Percentiles rank a stretch among this genome's conserved stretches.
Conservation (phyloP, 2,329 filamentous ascomycete species). For the Colletotrichum paranaense region DNA sequence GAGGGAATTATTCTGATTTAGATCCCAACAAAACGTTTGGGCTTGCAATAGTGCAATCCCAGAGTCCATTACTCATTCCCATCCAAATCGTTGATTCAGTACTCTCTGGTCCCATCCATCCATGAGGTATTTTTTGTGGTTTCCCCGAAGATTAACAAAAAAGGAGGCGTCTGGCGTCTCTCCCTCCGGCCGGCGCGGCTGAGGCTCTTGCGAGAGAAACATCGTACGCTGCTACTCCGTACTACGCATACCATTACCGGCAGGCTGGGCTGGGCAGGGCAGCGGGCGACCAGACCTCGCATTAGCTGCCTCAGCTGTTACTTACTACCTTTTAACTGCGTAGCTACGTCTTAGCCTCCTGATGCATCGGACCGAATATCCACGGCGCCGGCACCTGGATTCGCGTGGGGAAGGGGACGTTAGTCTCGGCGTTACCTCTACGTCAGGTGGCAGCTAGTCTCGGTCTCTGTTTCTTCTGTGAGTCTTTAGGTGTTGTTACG, state of each 20-base stretch:
- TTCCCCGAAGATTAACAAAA: neutral
- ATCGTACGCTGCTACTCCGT: too few relatives aligned
- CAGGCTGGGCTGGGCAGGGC: neutral
- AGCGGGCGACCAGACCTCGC: neutral
- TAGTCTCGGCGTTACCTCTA: constrained; percentile 9
- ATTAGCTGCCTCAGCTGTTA: neutral
- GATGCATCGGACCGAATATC: constrained; percentile 19
- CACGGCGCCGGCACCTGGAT: neutral
- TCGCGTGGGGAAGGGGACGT: neutral
- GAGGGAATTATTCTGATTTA: neutral
- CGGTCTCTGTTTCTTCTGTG: neutral
- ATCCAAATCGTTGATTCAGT: too few relatives aligned
- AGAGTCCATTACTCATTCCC: neutral
- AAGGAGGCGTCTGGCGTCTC: neutral
- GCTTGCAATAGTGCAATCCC: neutral
- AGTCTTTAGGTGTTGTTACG: neutral
- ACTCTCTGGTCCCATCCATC: neutral
- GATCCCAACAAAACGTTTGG: neutral
- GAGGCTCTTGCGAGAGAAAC: neutral
- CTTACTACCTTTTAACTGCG: too few relatives aligned
- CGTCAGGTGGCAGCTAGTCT: neutral
- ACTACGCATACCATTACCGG: neutral
- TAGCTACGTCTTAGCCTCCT: too few relatives aligned
- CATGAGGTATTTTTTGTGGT: neutral
- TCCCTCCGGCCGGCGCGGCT: neutral